Evolutionary conservation across 2,329 filamentous ascomycete species (phyloP), one percentile per base, ranked within the genome.

Genomic region (Neofusicoccum cordaticola): DNA sequence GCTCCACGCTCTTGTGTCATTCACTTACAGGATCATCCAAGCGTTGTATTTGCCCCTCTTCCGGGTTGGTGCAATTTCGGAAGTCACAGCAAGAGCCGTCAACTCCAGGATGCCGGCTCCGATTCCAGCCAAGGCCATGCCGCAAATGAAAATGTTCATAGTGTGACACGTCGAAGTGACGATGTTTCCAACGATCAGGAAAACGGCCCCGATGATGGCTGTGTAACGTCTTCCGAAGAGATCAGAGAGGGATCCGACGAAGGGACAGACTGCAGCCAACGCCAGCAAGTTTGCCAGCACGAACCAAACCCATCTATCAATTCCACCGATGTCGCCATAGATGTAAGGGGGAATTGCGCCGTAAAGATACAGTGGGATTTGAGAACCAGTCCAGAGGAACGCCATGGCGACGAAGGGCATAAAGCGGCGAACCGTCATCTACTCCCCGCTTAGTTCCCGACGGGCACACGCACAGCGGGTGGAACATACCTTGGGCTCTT

Each of bases 391-490:
- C 84, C 84, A 86, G 35, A 85, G 72, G 60, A 86, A 83, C 13
- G 83, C 82, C 81, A 85, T 84, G 48, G 83, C 82, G n/a, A 82
- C 73, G 53, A 86, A 77, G 62, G 80, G 80, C 82, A 85, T 82
- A 50, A 63, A 57, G 47, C 62, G 62, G 35, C 58, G 58, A 34
- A 62, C 45, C 12, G 58, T 62, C 58, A 62, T 62, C 58, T 62
- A 15, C 12, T 4, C n/a, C 31, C 4, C 9, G 11, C 11, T 42
- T 35, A 47, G 27, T 45, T 35, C 9, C 12, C 15, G 31, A 35
- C 39, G 13, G 15, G 56, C 39, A 27, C 15, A 37, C 6, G 2
- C 5, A 19, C 4, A 19, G 13, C 22, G 4, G 5, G 7, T 19
- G 42, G n/a, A 6, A 47, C 56, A 9, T 9, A 60, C 56, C 56